Percentiles rank a stretch among this genome's conserved stretches.
phyloP scores from a whole-genome alignment of 257 asterid species.

The Jacaranda copaia region DNA sequence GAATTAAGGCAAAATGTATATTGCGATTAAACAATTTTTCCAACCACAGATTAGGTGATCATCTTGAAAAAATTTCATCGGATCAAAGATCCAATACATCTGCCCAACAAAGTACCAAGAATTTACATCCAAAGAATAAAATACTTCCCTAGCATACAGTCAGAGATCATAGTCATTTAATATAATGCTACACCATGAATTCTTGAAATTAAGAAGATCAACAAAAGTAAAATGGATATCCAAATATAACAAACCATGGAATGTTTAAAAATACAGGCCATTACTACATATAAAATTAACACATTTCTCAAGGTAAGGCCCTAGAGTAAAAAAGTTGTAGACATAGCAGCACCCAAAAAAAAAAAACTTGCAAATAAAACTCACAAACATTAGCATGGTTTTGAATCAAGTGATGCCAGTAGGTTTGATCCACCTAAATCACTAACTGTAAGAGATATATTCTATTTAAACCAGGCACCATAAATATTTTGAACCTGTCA shows the following conservation, averaged over 20 bases:
- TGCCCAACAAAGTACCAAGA: not conserved
- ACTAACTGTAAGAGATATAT: not conserved
- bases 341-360: not conserved
- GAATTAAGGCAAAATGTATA: too few relatives aligned
- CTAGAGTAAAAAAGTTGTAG: not conserved
- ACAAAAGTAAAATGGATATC: not conserved
- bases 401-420: not conserved
- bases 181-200: not conserved
- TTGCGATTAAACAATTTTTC: too few relatives aligned
- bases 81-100: not conserved
- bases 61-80: not conserved
- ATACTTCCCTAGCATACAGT: constrained; percentile 9
- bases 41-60: constrained; percentile 1
- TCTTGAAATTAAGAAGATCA: too few relatives aligned
- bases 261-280: not conserved
- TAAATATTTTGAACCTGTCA: not conserved
- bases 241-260: not conserved
- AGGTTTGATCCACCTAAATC: not conserved
- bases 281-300: not conserved
- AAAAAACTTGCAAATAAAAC: not conserved
- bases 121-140: not conserved
- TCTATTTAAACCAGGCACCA: not conserved
- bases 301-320: not conserved
- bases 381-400: constrained; percentile 3
- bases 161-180: not conserved